Evolutionary conservation across 2,329 filamentous ascomycete genomes (phyloP), one percentile per base, ranked within the genome.

Genomic region (Pezicula rhizophila): DNA sequence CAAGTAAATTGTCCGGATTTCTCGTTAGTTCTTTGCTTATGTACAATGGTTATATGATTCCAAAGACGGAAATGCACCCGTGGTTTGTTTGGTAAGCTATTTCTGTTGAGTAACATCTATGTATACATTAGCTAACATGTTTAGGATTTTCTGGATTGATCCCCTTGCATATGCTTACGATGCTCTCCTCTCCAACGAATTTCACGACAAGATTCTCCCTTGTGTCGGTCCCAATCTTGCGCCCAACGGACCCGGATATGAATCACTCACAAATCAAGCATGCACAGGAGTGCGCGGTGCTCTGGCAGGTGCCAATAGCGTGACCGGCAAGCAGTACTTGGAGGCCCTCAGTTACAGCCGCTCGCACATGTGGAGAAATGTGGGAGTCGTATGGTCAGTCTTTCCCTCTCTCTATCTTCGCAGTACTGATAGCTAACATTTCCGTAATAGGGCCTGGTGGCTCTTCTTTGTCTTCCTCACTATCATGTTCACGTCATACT

Each of bases 81-180:
- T 23, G 23, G 5, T 23, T 23, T 23, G 5, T 23, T 23, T 23
- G 23, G 23, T 23, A 23, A 4, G 23, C 6, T 5, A 7, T 7
- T 5, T 4, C 6, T 4, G 6, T 5, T 23, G 6, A 23, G 4
- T 1, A 1, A 4, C 6, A 23, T 23, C 4, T 7, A 23, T 12
- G 8, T 7, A 23, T 12, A 2, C 3, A 31, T 2, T 85, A 48
- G 73, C 72, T 4, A 79, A 80, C 23, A 73, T 72, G 17, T 69
- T 78, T 51, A 84, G 81, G 81, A 62, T 84, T 3, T 82, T 75
- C 52, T 83, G 79, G 77, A 75, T 84, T 18, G 75, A 85, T 53
- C 85, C 85, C 0, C 68, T 89, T 2, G 78, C 84, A 0, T 89
- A 88, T 49, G 81, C 74, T 0, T 89, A 87, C 49, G 81, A 88